Evolutionary conservation across 1,284 basidiomycete species (phyloP).

Genomic region (Lignosus rhinocerotis): DNA sequence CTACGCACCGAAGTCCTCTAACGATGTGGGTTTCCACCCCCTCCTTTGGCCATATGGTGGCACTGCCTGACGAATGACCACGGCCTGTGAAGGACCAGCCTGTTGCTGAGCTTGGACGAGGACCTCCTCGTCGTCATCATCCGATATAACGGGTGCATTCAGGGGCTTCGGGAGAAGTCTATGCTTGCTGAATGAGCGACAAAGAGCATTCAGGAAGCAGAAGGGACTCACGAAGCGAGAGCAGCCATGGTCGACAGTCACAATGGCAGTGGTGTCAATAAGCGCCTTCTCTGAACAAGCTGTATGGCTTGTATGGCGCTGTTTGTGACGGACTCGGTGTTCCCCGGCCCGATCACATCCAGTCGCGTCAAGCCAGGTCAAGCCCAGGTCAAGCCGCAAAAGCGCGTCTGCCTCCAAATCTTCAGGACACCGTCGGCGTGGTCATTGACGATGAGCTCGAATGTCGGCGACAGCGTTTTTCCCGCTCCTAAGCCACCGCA

Average conservation of each 20-base stretch:
- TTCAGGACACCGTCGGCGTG: slow-evolving; percentile 9
- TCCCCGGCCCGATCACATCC: slow-evolving; percentile 8
- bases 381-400: neutral
- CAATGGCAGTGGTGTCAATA: slow-evolving; percentile 8
- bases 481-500: slow-evolving; percentile 26
- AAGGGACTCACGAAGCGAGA: slow-evolving; percentile 37
- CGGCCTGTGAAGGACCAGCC: slow-evolving; percentile 39
- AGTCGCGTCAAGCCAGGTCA: slow-evolving; percentile 1
- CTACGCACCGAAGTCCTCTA: slow-evolving; percentile 80
- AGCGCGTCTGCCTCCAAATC: slow-evolving; percentile 2
- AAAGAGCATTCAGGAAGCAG: neutral
- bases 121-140: slow-evolving; percentile 57
- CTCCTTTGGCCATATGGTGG: slow-evolving; percentile 85
- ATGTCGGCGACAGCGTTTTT: slow-evolving; percentile 29
- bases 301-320: slow-evolving; percentile 5
- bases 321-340: slow-evolving; percentile 3
- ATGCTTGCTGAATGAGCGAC: neutral
- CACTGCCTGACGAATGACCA: slow-evolving; percentile 55
- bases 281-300: slow-evolving; percentile 14
- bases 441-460: slow-evolving; percentile 31
- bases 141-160: slow-evolving; percentile 51
- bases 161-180: slow-evolving; percentile 72
- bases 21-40: slow-evolving; percentile 84
- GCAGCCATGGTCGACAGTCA: slow-evolving; percentile 35
- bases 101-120: slow-evolving; percentile 24